Evolutionary conservation across 2,329 filamentous ascomycete species (phyloP).

Genomic region (Phyllosticta citrichinensis): DNA sequence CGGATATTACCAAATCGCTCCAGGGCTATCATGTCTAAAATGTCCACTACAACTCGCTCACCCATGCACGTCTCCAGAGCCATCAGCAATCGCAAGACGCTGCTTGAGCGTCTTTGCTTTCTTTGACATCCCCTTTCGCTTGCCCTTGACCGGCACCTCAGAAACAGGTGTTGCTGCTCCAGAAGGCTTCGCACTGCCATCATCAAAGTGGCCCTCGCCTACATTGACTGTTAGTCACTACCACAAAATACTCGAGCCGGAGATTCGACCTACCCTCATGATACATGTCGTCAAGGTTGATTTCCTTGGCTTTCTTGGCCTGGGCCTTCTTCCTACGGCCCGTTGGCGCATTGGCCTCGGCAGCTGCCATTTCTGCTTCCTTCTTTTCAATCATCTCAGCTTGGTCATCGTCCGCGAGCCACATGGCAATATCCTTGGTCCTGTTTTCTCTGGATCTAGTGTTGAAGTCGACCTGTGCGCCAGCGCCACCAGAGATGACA

Average conservation of each 20-base stretch:
- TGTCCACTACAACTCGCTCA: background rate
- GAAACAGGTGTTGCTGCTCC: slow-evolving; percentile 76
- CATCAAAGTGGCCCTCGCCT: slow-evolving; percentile 97
- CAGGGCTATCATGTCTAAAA: background rate
- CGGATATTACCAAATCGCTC: background rate
- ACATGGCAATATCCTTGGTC: slow-evolving; percentile 97
- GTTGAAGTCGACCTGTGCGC: slow-evolving; percentile 89
- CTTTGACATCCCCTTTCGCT: slow-evolving; percentile 44
- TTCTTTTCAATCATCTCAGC: slow-evolving; percentile 88
- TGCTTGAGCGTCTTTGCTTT: slow-evolving; percentile 44
- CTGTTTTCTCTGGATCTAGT: slow-evolving; percentile 82
- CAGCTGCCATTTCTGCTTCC: slow-evolving; percentile 71
- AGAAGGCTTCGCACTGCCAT: slow-evolving; percentile 68
- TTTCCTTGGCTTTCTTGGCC: slow-evolving; percentile 44
- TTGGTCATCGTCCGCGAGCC: slow-evolving; percentile 95
- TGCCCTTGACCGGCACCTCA: slow-evolving; percentile 33
- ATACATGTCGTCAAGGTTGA: slow-evolving; percentile 89
- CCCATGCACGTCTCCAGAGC: slow-evolving; percentile 13
- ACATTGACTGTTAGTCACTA: slow-evolving; percentile 17
- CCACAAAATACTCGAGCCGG: background rate
- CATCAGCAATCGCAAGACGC: slow-evolving; percentile 39
- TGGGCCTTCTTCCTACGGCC: slow-evolving; percentile 46
- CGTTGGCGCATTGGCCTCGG: slow-evolving; percentile 41
- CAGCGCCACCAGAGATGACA: slow-evolving; percentile 79
- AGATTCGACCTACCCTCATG: slow-evolving; percentile 73